Conservation (phyloP, 805 yeast genomes). For the Cyberlindnera saturnus region DNA sequence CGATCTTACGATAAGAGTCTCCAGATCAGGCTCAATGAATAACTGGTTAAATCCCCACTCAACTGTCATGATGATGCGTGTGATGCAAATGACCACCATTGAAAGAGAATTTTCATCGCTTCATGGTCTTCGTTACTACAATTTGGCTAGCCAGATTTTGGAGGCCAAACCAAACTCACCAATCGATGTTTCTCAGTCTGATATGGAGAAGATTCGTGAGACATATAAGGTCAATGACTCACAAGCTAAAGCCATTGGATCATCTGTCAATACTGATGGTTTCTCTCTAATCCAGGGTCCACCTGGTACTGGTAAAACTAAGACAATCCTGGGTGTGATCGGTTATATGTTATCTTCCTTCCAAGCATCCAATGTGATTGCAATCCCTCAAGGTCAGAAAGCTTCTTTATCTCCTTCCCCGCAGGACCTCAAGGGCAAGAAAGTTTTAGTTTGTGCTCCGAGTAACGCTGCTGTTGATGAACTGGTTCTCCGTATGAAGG, state of each 20-base stretch:
- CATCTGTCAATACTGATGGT: conserved; percentile 62
- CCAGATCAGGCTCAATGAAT: conserved; percentile 39
- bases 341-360: conserved; percentile 60
- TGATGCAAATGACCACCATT: conserved; percentile 83
- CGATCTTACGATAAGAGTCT: conserved; percentile 71
- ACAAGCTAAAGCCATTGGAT: conserved; percentile 85
- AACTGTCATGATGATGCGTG: conserved; percentile 59
- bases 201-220: conserved; percentile 36
- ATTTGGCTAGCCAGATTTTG: conserved; percentile 60
- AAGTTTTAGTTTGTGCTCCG: conserved; percentile 91
- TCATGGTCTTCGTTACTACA: conserved; percentile 77
- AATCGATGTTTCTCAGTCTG: conserved; percentile 24
- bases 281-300: conserved; percentile 96
- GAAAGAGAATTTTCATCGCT: conserved; percentile 90
- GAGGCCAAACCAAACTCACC: conserved; percentile 55
- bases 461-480: conserved; percentile 99
- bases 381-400: conserved; percentile 24
- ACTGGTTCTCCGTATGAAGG: conserved; percentile 71
- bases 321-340: conserved; percentile 87
- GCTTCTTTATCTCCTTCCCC: neutral
- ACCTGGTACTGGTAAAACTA: conserved; percentile 99
- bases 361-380: conserved; percentile 24
- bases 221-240: conserved; percentile 70
- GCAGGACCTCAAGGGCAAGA: conserved; percentile 31
- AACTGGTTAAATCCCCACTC: conserved; percentile 55